Conservation (phyloP, 768 basidiomycete genomes). For the Cyclocybe aegerita region DNA sequence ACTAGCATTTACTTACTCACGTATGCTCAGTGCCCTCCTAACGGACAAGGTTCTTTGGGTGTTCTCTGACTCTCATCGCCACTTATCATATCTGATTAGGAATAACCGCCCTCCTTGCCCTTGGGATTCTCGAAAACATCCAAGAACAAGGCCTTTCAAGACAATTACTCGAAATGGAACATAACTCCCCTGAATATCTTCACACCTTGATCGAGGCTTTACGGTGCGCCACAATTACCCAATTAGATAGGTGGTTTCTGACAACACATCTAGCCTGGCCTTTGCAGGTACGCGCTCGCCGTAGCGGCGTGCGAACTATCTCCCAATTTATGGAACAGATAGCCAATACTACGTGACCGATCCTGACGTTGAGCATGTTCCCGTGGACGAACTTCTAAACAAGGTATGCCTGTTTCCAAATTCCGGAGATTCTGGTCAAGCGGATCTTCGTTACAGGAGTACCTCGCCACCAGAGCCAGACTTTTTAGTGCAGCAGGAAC, state of each 20-base stretch:
- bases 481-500: conserved; percentile 73
- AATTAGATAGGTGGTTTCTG: neutral
- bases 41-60: conserved; percentile 73
- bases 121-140: conserved; percentile 89
- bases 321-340: conserved; percentile 42
- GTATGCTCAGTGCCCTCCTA: conserved; percentile 81
- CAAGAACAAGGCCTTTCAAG: conserved; percentile 70
- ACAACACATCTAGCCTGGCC: conserved; percentile 42
- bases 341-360: conserved; percentile 92
- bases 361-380: conserved; percentile 74
- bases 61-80: neutral
- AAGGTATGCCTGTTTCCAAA: conserved; percentile 47
- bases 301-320: neutral
- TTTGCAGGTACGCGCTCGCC: conserved; percentile 61
- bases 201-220: conserved; percentile 86
- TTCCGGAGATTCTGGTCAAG: neutral
- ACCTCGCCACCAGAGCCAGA: conserved; percentile 76
- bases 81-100: conserved; percentile 33
- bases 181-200: conserved; percentile 88
- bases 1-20: conserved; percentile 1
- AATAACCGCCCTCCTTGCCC: conserved; percentile 89
- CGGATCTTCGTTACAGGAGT: conserved; percentile 52
- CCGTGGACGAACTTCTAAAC: conserved; percentile 81
- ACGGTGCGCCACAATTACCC: conserved; percentile 43
- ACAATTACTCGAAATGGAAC: conserved; percentile 77